These are phyloP conservation scores for Kwoniella dendrophila DNA, from an alignment of 768 basidiomycete genomes.

Conservation along the genomic window DNA sequence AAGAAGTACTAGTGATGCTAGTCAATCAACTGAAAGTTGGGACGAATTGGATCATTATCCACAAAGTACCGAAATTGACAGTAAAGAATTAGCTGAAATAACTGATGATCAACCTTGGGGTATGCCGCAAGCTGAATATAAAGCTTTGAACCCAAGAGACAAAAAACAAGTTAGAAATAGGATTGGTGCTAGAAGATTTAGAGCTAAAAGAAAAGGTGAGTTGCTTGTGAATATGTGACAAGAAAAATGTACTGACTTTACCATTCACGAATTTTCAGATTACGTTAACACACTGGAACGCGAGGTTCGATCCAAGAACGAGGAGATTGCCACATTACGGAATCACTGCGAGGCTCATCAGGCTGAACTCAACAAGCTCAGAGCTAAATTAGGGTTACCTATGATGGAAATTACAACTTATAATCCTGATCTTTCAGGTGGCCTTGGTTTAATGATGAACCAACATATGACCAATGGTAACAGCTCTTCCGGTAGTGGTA, in stretches of 20 bases:
- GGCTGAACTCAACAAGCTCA: constrained; percentile 38
- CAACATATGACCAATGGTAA: too few species aligned
- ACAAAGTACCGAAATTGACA: constrained; percentile 12
- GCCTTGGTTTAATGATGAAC: too few species aligned
- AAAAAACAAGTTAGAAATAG: constrained; percentile 51
- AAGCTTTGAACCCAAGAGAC: constrained; percentile 44
- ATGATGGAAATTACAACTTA: constrained; percentile 7
- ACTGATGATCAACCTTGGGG: constrained; percentile 42
- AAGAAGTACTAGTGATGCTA: constrained; percentile 23
- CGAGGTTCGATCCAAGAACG: constrained; percentile 17
- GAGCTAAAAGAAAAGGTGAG: constrained; percentile 45
- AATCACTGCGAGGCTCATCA: constrained; percentile 25
- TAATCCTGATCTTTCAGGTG: too few species aligned
- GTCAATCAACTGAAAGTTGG: constrained; percentile 31
- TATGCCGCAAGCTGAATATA: constrained; percentile 49
- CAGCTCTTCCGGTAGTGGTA: too few species aligned
- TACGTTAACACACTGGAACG: constrained; percentile 40
- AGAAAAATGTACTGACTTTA: neutral
- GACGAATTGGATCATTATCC: constrained; percentile 25
- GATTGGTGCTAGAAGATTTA: constrained; percentile 40
- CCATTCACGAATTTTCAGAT: constrained; percentile 18
- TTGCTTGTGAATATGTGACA: neutral
- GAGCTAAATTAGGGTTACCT: constrained; percentile 35
- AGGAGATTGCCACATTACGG: constrained; percentile 26
- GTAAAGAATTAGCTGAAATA: constrained; percentile 14